These are phyloP conservation scores for Aureobasidium mangrovei DNA, from an alignment of 2,329 filamentous ascomycete species.

Conservation along the genomic window DNA sequence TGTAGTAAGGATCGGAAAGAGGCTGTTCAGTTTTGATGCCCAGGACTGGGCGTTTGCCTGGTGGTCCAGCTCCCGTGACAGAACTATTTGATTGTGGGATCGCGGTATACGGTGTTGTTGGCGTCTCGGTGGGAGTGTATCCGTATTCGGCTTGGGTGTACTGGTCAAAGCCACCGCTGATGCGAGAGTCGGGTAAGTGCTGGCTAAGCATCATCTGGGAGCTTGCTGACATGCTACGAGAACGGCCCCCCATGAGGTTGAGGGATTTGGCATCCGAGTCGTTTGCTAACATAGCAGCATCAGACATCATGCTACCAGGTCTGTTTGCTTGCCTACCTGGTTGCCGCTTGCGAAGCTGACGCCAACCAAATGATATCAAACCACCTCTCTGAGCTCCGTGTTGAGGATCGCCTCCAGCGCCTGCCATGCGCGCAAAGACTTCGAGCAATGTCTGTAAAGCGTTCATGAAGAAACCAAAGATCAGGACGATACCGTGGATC, in stretches of 20 bases:
- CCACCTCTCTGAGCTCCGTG: slow-evolving; percentile 56
- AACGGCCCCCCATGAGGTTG: slow-evolving; percentile 44
- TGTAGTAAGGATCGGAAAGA: slow-evolving; percentile 70
- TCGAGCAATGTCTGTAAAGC: slow-evolving; percentile 85
- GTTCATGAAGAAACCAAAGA: slow-evolving; percentile 90
- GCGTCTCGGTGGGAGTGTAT: slow-evolving; percentile 47
- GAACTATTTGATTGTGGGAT: slow-evolving; percentile 41
- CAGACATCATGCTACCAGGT: slow-evolving; percentile 73
- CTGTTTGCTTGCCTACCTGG: slow-evolving; percentile 43
- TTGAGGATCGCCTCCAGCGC: slow-evolving; percentile 63
- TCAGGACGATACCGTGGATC: slow-evolving; percentile 72
- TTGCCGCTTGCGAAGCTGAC: slow-evolving; percentile 68
- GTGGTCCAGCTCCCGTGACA: slow-evolving; percentile 31
- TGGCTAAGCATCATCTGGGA: slow-evolving; percentile 53
- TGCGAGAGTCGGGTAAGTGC: slow-evolving; percentile 27
- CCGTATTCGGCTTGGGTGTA: slow-evolving; percentile 43
- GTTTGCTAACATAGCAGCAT: slow-evolving; percentile 66
- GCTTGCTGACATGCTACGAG: slow-evolving; percentile 53
- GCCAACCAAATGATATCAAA: slow-evolving; percentile 63
- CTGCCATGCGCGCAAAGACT: slow-evolving; percentile 71
- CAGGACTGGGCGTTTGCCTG: slow-evolving; percentile 40
- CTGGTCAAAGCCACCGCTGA: slow-evolving; percentile 43
- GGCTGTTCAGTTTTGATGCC: slow-evolving; percentile 22
- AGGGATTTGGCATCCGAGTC: slow-evolving; percentile 57
- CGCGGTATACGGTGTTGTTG: slow-evolving; percentile 65